Evolutionary conservation across 2,329 filamentous ascomycete genomes (phyloP).

Genomic region (Pseudogymnoascus sp.): DNA sequence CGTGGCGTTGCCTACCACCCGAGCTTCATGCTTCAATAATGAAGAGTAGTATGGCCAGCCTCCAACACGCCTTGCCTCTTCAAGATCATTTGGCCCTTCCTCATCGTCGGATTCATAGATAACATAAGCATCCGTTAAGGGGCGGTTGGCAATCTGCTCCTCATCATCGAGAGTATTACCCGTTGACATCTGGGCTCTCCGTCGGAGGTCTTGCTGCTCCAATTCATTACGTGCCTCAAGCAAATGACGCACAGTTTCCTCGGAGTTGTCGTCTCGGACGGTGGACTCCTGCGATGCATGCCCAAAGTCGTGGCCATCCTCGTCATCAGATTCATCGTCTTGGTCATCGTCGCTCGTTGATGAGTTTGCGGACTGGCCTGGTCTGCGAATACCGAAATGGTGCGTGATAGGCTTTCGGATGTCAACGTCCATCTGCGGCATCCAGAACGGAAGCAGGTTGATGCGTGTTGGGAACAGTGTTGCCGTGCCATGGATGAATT

Average conservation of each 20-base stretch:
- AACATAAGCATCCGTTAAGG: constrained; percentile 62
- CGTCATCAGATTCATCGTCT: constrained; percentile 60
- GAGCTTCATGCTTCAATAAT: constrained; percentile 37
- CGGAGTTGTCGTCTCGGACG: constrained; percentile 14
- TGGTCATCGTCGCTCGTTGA: constrained; percentile 70
- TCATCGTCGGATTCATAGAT: constrained; percentile 90
- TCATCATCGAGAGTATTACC: constrained; percentile 61
- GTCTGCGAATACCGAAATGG: constrained; percentile 82
- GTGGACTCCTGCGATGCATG: constrained; percentile 13
- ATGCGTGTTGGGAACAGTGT: constrained; percentile 81
- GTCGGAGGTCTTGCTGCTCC: constrained; percentile 20
- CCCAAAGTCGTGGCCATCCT: constrained; percentile 23
- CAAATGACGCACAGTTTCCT: constrained; percentile 17
- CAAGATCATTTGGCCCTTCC: constrained; percentile 65
- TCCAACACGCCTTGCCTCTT: constrained; percentile 68
- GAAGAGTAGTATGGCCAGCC: constrained; percentile 66
- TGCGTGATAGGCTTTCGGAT: constrained; percentile 88
- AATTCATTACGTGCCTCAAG: constrained; percentile 15
- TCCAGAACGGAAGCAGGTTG: constrained; percentile 89
- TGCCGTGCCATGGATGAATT: constrained; percentile 94
- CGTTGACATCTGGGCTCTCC: constrained; percentile 14
- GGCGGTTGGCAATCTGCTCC: constrained; percentile 63
- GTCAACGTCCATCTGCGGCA: constrained; percentile 96
- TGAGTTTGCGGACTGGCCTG: constrained; percentile 64
- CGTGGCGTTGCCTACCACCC: constrained; percentile 10